These are phyloP conservation scores for Ploettnerulaceae sp. DNA, from an alignment of 2,329 filamentous ascomycete genomes.

Conservation along the genomic window DNA sequence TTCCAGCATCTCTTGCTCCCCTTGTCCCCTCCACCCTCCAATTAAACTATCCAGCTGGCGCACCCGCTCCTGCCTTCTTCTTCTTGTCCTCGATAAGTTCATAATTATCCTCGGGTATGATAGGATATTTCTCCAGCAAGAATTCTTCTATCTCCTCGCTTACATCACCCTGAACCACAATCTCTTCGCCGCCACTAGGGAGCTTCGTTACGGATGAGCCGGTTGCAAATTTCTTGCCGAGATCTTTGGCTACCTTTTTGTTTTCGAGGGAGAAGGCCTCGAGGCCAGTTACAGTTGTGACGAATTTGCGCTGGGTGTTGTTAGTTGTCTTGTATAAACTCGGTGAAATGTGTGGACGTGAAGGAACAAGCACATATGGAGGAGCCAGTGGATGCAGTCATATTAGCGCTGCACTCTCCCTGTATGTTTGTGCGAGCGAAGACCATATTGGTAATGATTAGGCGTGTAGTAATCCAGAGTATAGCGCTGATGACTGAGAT, in stretches of 20 bases:
- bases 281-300: constrained; percentile 85
- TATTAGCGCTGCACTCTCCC: too few species aligned
- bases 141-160: constrained; percentile 93
- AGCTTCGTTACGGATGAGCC: constrained; percentile 89
- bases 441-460: too few species aligned
- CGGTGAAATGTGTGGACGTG: not conserved
- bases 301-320: constrained; percentile 67
- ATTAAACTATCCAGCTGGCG: constrained; percentile 7
- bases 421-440: too few species aligned
- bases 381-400: too few species aligned
- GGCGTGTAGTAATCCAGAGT: not conserved
- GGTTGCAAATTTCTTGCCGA: constrained; percentile 98
- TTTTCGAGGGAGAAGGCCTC: constrained; percentile 88
- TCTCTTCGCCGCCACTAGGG: constrained; percentile 83
- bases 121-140: constrained; percentile 79
- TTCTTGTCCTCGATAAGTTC: constrained; percentile 66
- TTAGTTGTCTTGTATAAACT: not conserved
- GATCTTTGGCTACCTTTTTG: constrained; percentile 94
- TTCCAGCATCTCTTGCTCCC: too few species aligned
- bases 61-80: constrained; percentile 5
- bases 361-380: not conserved
- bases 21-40: too few species aligned
- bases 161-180: constrained; percentile 95
- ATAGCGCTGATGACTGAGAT: not conserved
- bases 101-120: constrained; percentile 91